Base-by-base conservation (phyloP, 2,329 filamentous ascomycete species). In the Penicillium sp. region DNA sequence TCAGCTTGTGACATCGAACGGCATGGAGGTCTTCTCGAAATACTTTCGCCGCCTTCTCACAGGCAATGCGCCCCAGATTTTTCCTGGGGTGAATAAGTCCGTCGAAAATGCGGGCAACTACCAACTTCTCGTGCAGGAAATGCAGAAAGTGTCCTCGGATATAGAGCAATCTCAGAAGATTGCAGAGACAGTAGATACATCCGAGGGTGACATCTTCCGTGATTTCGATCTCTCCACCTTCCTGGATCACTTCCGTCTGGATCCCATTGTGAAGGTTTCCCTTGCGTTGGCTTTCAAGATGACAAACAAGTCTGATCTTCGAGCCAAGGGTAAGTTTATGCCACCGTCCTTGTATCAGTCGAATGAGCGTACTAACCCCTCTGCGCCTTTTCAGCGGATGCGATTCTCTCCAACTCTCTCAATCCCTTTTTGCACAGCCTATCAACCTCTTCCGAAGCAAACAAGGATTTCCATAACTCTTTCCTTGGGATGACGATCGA, bases 11-110 rank as follows among this genome's bases (percentile, higher is more conserved):
- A 89, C 96, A 86, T 93, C 93, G 71, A 89, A 96, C 92, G 93
- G 93, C 73, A 99, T 99, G 93, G 96, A 99, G 83, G 92, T 97
- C 73, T 97, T 93, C 76, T 88, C 91, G 60, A 96, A 93, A 81
- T 97, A 95, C 77, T 96, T 99, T 78, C 88, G 92, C 77, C 91
- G 93, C 77, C 83, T 98, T 74, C 86, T 99, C 72, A 90, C 89
- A 77, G 88, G 89, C 78, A 97, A 97, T 86, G 92, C 93, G 69
- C 81, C 88, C 62, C 89, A 95, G 71, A 95, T 99, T 74, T 98
- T 98, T 73, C 88, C 92, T 51, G 87, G 89, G 62, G 81, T 88
- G 54, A 90, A 86, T 68, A 85, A 92, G 76, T 85, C 86, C 55
- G 85, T 87, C 63, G 84, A 91, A 63, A 90, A 89, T 75, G 83